Conservation (phyloP, 768 basidiomycete genomes). For the Mycena epipterygia region DNA sequence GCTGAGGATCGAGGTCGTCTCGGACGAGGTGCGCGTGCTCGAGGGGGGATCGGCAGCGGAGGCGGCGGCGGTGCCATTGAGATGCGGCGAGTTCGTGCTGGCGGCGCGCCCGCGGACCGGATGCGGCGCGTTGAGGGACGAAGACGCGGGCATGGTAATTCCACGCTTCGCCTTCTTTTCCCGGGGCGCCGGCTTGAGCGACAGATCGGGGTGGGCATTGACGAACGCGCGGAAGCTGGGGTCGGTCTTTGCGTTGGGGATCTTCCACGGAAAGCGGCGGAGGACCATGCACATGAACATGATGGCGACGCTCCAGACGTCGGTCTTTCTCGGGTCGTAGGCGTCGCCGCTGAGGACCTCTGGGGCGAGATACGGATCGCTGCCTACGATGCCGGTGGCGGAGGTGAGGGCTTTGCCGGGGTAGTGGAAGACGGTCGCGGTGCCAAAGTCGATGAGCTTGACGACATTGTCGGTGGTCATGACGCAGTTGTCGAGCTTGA, state of each 20-base stretch:
- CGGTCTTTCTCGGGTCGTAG: conserved; percentile 97
- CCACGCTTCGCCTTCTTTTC: conserved; percentile 47
- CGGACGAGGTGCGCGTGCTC: conserved; percentile 56
- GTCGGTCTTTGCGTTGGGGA: conserved; percentile 95
- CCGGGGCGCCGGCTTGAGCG: conserved; percentile 60
- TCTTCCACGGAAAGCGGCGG: conserved; percentile 98
- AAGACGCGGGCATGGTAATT: conserved; percentile 51
- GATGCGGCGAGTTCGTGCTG: conserved; percentile 47
- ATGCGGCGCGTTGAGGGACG: conserved; percentile 40
- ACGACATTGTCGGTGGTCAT: conserved; percentile 96
- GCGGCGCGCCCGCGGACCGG: conserved; percentile 50
- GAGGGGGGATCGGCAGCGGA: conserved; percentile 49
- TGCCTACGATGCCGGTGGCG: conserved; percentile 94
- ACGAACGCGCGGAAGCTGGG: conserved; percentile 93
- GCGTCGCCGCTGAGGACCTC: conserved; percentile 86
- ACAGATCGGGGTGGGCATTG: conserved; percentile 91
- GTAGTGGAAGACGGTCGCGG: conserved; percentile 99
- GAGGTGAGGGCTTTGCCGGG: conserved; percentile 87
- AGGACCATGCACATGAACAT: conserved; percentile 99
- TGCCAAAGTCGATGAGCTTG: conserved; percentile 99
- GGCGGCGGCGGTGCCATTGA: conserved; percentile 43
- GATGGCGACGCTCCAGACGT: conserved; percentile 98
- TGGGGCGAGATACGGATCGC: conserved; percentile 98
- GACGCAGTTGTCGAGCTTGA: conserved; percentile 99
- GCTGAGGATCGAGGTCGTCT: conserved; percentile 61